Evolutionary conservation across 2,329 filamentous ascomycete species (phyloP).

Genomic region (Alternaria conjuncta): DNA sequence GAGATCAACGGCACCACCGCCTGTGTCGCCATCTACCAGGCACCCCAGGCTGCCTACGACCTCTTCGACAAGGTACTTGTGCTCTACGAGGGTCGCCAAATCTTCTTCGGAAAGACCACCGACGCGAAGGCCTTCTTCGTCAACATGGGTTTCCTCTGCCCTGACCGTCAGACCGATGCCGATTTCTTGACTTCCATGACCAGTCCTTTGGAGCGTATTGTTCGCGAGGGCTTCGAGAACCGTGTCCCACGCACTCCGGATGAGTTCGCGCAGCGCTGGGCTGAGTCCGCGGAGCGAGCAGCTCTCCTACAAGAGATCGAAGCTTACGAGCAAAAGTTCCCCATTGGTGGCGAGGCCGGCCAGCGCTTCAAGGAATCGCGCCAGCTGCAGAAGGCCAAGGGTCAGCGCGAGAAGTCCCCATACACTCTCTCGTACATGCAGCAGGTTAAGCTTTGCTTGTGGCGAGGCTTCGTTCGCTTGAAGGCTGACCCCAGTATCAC

Average conservation of each 20-base stretch:
- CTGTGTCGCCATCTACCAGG: constrained; percentile 76
- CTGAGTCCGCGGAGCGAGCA: constrained; percentile 59
- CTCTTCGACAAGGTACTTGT: constrained; percentile 73
- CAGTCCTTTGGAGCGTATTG: constrained; percentile 55
- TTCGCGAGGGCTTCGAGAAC: constrained; percentile 53
- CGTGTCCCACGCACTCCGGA: constrained; percentile 57
- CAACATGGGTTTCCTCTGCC: constrained; percentile 74
- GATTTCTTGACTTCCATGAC: constrained; percentile 82
- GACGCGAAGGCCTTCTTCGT: constrained; percentile 73
- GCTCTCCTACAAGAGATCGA: constrained; percentile 54
- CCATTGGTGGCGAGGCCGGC: constrained; percentile 54
- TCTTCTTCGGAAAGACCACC: constrained; percentile 71
- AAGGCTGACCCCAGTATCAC: constrained; percentile 78
- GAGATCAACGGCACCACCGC: constrained; percentile 71
- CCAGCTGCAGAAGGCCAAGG: constrained; percentile 55
- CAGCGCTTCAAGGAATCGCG: constrained; percentile 56
- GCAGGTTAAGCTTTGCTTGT: constrained; percentile 80
- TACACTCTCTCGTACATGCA: constrained; percentile 80
- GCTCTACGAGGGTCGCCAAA: constrained; percentile 71
- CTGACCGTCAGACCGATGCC: constrained; percentile 72
- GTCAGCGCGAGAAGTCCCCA: constrained; percentile 70
- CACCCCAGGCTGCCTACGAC: constrained; percentile 72
- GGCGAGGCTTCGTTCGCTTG: constrained; percentile 79
- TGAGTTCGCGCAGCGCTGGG: constrained; percentile 61
- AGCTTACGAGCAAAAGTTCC: constrained; percentile 54